Evolutionary conservation across 352 stramenopile genomes (phyloP).

Genomic region (Globisporangium radiosum): DNA sequence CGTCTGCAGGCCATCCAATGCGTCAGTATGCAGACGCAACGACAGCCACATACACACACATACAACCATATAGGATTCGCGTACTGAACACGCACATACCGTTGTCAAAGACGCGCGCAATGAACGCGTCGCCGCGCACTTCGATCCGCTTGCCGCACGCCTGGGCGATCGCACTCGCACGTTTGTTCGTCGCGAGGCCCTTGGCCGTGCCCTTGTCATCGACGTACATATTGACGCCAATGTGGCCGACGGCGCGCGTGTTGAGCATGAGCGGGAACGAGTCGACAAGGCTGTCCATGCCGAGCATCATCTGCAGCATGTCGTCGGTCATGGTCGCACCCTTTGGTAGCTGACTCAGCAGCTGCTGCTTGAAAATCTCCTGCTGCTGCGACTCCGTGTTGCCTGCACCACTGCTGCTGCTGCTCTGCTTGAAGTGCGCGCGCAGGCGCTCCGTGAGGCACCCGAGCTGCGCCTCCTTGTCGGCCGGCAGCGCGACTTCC

Average conservation of each 20-base stretch:
- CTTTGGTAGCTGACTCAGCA: slow-evolving; percentile 64
- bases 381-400: slow-evolving; percentile 43
- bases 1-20: slow-evolving; percentile 28
- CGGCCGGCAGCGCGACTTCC: slow-evolving; percentile 47
- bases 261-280: slow-evolving; percentile 85
- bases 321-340: slow-evolving; percentile 53
- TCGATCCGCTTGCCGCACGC: slow-evolving; percentile 79
- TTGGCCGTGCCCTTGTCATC: slow-evolving; percentile 88
- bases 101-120: slow-evolving; percentile 85
- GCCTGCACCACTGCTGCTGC: slow-evolving; percentile 10
- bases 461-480: slow-evolving; percentile 75
- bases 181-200: slow-evolving; percentile 64
- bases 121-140: slow-evolving; percentile 83
- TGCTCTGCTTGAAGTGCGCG: slow-evolving; percentile 61
- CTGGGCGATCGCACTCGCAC: slow-evolving; percentile 74
- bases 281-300: slow-evolving; percentile 87
- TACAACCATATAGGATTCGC: slow-evolving; percentile 1
- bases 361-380: slow-evolving; percentile 78
- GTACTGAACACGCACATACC: slow-evolving; percentile 19
- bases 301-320: slow-evolving; percentile 82
- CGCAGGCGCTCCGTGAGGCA: slow-evolving; percentile 81
- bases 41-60: slow-evolving; percentile 3
- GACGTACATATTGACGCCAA: slow-evolving; percentile 88
- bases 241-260: slow-evolving; percentile 51
- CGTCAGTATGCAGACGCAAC: neutral